phyloP scores from a whole-genome alignment of 208 protist species.

The Leishmania amazonensis region DNA sequence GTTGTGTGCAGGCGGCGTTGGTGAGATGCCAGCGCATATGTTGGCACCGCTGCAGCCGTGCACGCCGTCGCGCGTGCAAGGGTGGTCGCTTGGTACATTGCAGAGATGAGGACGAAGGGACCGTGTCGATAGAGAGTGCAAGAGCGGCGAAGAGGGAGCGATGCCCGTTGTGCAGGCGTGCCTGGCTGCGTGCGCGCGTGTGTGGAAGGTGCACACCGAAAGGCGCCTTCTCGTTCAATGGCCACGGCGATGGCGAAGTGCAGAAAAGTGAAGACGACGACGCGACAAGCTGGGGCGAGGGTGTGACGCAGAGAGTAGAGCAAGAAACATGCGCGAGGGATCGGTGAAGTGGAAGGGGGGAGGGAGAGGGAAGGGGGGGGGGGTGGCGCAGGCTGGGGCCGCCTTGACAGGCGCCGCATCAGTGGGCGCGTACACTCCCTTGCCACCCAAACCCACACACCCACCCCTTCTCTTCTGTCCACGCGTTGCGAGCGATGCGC shows the following conservation, averaged over 20 bases:
- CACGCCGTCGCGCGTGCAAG: background rate
- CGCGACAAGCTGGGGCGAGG: background rate
- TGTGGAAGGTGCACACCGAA: background rate
- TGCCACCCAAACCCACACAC: background rate
- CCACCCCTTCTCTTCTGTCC: background rate
- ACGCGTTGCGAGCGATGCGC: background rate
- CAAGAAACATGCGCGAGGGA: background rate
- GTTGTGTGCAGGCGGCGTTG: constrained; percentile 7
- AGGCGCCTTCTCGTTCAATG: background rate
- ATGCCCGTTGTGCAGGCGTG: background rate
- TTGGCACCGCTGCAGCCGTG: background rate
- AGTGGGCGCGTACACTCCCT: background rate
- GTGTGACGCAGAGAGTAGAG: background rate
- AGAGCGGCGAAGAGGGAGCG: background rate
- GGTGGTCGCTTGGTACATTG: background rate
- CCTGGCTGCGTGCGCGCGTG: background rate
- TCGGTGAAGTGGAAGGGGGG: background rate
- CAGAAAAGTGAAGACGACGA: background rate
- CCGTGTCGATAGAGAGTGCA: background rate
- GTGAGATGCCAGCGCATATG: background rate
- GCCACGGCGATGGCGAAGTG: background rate
- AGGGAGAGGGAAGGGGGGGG: background rate
- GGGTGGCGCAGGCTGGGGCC: background rate
- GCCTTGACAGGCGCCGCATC: background rate
- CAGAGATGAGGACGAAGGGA: background rate